A percentile compares a stretch with the other conserved stretches of the same genome.
These are phyloP conservation scores for Naganishia cerealis DNA, from an alignment of 1,284 basidiomycete genomes.

Conservation along the genomic window DNA sequence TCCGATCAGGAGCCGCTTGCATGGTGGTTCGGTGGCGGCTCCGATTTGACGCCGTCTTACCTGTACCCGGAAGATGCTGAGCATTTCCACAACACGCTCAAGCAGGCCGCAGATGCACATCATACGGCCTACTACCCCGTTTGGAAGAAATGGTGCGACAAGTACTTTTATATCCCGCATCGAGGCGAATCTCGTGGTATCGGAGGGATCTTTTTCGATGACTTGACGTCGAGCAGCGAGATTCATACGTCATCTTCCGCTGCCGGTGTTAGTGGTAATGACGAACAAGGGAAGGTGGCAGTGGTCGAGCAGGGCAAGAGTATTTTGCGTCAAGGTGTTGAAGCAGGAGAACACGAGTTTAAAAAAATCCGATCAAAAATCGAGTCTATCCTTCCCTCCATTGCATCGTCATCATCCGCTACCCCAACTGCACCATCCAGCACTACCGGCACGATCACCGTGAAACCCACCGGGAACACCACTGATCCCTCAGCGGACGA, in stretches of 20 bases:
- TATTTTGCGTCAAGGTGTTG: neutral
- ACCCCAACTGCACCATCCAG: neutral
- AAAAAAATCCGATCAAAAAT: conserved; percentile 24
- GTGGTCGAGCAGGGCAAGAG: conserved; percentile 1
- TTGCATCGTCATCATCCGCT: neutral
- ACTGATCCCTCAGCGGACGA: conserved; percentile 59
- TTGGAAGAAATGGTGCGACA: conserved; percentile 96
- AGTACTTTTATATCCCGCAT: conserved; percentile 94
- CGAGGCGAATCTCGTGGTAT: conserved; percentile 85
- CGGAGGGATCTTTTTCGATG: conserved; percentile 96
- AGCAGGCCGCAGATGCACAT: conserved; percentile 73
- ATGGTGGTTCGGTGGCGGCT: conserved; percentile 99
- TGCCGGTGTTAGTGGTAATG: neutral
- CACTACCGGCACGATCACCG: neutral
- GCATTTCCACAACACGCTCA: conserved; percentile 82
- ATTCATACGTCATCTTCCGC: conserved; percentile 40
- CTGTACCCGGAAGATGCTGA: conserved; percentile 80
- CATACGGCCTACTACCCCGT: conserved; percentile 69
- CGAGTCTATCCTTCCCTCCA: conserved; percentile 18
- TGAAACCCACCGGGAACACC: conserved; percentile 50
- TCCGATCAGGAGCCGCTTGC: conserved; percentile 62
- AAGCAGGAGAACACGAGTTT: conserved; percentile 17
- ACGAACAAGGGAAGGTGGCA: neutral
- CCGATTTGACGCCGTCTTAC: conserved; percentile 91
- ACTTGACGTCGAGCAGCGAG: conserved; percentile 59